Evolutionary conservation across 164 flowering plant species (phyloP), one percentile per base, ranked within the genome.

Genomic region (Berberis vulgaris): DNA sequence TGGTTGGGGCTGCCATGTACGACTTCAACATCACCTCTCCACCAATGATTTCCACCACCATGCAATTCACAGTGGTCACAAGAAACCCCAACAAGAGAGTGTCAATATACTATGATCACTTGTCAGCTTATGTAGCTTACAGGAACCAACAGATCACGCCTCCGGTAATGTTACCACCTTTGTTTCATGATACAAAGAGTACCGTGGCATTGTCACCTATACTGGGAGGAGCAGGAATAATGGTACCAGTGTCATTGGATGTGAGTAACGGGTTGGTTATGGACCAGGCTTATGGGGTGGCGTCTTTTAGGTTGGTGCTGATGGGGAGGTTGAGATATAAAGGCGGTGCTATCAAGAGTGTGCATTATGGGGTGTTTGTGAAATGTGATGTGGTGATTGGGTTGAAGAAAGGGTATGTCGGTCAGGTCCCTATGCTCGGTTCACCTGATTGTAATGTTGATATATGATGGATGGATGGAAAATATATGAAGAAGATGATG

Each of bases 1-100:
- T 89, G 4, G 76, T 77, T 26, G 75, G 75, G 4, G 90, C 87
- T 12, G 80, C 93, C 50, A 54, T 86, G 46, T 82, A 80, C 71
- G 72, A 72, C 39, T 80, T 89, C 66, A 86, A 84, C 84, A 52
- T 71, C 65, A 76, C 89, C 2, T 64, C 83, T 11, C 79, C 81
- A 3, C 71, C 83, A 1, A 61, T 71, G 61, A 45, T 89, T 54
- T 69, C 93, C 72, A 68, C 88, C 72, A 69, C 82, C 77, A 69
- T 87, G 77, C 96, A 89, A 73, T 81, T 91, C 82, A 86, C 95
- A 6, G 45, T 91, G 64, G 64, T 79, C 13, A 74, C 86, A 0
- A 69, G 86, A 40, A 91, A 91, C 82, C 84, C 96, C 1, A 89
- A 89, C 87, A 61, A 61, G 57, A 76, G 96, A 2, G 82, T 79